These are phyloP conservation scores for Aureobasidium mangrovei DNA, from an alignment of 2,329 filamentous ascomycete species.

Conservation along the genomic window DNA sequence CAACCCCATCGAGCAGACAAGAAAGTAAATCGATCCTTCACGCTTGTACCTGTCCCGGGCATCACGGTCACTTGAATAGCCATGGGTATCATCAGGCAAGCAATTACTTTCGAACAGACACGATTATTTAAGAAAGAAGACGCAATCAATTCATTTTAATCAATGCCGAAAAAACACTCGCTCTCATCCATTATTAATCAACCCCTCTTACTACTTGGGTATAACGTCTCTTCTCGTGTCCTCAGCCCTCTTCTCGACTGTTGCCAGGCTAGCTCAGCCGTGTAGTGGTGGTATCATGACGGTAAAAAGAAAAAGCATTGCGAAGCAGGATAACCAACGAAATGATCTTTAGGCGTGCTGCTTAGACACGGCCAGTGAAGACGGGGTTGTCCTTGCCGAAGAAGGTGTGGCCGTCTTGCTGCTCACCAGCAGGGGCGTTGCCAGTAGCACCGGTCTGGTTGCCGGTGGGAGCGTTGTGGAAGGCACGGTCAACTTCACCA, in stretches of 20 bases:
- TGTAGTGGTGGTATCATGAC: conserved; percentile 24
- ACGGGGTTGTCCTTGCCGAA: conserved; percentile 37
- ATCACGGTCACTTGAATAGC: too few relatives aligned
- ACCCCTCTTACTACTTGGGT: background rate
- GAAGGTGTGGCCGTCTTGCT: conserved; percentile 26
- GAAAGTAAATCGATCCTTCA: too few relatives aligned
- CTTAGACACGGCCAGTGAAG: conserved; percentile 31
- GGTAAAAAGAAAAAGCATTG: conserved; percentile 3
- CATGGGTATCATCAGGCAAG: too few relatives aligned
- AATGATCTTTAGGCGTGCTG: background rate
- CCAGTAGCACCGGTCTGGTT: conserved; percentile 14
- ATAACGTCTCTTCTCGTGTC: conserved; percentile 8
- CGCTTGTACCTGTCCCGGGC: too few relatives aligned
- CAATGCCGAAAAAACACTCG: background rate
- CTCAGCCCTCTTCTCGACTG: conserved; percentile 3
- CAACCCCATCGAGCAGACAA: too few relatives aligned
- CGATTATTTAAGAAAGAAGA: too few relatives aligned
- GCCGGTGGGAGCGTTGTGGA: background rate
- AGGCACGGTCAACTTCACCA: conserved; percentile 12
- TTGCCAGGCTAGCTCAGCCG: background rate
- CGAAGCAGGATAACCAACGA: background rate
- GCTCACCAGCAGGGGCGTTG: conserved; percentile 6
- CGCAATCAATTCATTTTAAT: background rate
- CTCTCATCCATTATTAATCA: conserved; percentile 2
- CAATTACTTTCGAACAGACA: too few relatives aligned